Conservation (phyloP, 163 green algal genomes). For the Chlorella variabilis region DNA sequence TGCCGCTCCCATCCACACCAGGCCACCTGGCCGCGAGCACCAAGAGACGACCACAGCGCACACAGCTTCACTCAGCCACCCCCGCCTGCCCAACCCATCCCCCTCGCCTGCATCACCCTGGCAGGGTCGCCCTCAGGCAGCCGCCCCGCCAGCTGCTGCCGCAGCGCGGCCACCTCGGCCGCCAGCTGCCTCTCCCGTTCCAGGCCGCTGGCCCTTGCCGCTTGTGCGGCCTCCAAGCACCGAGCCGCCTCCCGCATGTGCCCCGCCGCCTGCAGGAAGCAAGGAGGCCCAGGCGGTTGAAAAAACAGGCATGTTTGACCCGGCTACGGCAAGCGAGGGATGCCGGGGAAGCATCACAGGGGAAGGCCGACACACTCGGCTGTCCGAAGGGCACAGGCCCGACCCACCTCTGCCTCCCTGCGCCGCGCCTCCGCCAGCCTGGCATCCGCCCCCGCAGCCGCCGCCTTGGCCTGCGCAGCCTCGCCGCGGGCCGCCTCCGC, state of each 20-base stretch:
- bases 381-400: no score
- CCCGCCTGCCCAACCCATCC: no score
- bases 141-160: slow-evolving; percentile 18
- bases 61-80: no score
- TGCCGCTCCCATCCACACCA: no score
- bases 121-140: slow-evolving; percentile 10
- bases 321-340: no score
- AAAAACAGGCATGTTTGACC: no score
- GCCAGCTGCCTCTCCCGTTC: slow-evolving; percentile 19
- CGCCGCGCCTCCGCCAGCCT: slow-evolving; percentile 2
- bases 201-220: background rate
- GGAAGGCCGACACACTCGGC: no score
- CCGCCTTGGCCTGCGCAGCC: background rate
- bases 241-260: slow-evolving; percentile 29
- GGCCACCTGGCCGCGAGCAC: no score
- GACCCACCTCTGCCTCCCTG: slow-evolving; percentile 20
- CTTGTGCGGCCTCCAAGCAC: slow-evolving; percentile 23
- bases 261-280: slow-evolving; percentile 7
- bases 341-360: no score
- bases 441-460: background rate
- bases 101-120: background rate
- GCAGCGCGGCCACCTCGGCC: background rate
- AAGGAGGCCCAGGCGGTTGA: background rate
- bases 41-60: no score
- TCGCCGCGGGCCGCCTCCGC: background rate